Percentiles rank a stretch among this genome's conserved stretches.
These are phyloP conservation scores for Pseudopithomyces chartarum DNA, from an alignment of 2,329 filamentous ascomycete species.

Conservation along the genomic window DNA sequence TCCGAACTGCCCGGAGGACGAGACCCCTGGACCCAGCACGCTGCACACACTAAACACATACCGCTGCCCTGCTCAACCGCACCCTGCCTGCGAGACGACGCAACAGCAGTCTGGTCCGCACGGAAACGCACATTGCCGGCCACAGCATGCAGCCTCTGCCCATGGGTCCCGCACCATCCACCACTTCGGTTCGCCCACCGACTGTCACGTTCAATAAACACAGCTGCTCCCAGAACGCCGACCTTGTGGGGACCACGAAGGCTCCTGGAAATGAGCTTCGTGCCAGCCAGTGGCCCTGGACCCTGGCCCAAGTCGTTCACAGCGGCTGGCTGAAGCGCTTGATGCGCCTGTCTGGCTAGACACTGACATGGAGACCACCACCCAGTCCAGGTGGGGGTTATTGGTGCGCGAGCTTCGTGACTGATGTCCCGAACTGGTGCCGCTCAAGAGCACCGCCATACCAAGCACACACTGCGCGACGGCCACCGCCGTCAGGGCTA, in stretches of 20 bases:
- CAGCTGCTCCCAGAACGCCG: neutral
- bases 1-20: no score
- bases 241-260: slow-evolving; percentile 1
- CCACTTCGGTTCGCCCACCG: slow-evolving; percentile 9
- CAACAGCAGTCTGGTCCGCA: slow-evolving; percentile 12
- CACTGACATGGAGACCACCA: slow-evolving; percentile 7
- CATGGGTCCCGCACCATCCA: slow-evolving; percentile 18
- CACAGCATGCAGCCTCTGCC: slow-evolving; percentile 10
- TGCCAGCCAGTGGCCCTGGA: slow-evolving; percentile 9
- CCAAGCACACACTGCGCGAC: slow-evolving; percentile 21
- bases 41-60: neutral
- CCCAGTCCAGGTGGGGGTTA: slow-evolving; percentile 5
- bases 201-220: slow-evolving; percentile 12
- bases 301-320: slow-evolving; percentile 19
- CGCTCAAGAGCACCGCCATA: slow-evolving; percentile 30
- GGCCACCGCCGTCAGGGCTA: slow-evolving; percentile 31
- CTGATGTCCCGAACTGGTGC: slow-evolving; percentile 23
- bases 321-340: slow-evolving; percentile 25
- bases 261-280: slow-evolving; percentile 14
- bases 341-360: slow-evolving; percentile 13
- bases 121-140: slow-evolving; percentile 16
- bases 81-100: neutral
- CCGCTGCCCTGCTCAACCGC: neutral
- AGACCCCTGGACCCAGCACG: no score
- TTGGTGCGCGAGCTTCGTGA: slow-evolving; percentile 18